Evolutionary conservation across 208 protist genomes (phyloP).

Genomic region (Trypanosoma lewisi): DNA sequence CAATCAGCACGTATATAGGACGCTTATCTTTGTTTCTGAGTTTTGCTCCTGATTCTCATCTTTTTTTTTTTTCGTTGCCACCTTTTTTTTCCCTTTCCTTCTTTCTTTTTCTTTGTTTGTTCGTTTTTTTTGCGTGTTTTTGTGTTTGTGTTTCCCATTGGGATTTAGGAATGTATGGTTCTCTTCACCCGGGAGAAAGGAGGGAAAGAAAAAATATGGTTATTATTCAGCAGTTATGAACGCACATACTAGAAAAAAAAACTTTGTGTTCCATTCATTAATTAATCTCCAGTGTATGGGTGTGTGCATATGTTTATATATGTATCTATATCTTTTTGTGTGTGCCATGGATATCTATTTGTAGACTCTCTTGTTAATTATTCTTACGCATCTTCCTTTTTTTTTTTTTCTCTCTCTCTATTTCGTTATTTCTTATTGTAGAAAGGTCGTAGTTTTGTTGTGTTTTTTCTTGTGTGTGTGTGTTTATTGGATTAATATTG

Average conservation of each 20-base stretch:
- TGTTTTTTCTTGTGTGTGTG: conserved; percentile 11
- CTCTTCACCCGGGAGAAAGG: not conserved
- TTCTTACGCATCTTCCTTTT: not conserved
- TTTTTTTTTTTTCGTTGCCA: conserved; percentile 4
- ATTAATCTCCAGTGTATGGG: conserved; percentile 1
- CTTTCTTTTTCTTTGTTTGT: not conserved
- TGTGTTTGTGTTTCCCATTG: no score
- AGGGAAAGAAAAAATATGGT: no score
- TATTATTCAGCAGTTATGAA: not conserved
- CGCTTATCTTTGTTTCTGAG: not conserved
- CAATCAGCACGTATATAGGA: conserved; percentile 26
- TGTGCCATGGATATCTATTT: conserved; percentile 12
- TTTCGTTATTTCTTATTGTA: not conserved
- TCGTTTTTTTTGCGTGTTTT: conserved; percentile 1
- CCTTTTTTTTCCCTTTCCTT: conserved; percentile 15
- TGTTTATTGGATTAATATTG: not conserved
- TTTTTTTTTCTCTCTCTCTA: not conserved
- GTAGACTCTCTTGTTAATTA: not conserved
- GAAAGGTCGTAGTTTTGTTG: conserved; percentile 4
- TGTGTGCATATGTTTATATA: not conserved
- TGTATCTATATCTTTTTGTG: not conserved
- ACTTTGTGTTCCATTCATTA: not conserved
- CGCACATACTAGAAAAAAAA: not conserved
- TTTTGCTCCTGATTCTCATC: not conserved
- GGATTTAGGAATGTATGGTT: not conserved